A percentile compares a stretch with the other conserved stretches of the same genome.
Conservation (phyloP, 73 alveolate genomes). For the Tetrahymena elliotti region DNA sequence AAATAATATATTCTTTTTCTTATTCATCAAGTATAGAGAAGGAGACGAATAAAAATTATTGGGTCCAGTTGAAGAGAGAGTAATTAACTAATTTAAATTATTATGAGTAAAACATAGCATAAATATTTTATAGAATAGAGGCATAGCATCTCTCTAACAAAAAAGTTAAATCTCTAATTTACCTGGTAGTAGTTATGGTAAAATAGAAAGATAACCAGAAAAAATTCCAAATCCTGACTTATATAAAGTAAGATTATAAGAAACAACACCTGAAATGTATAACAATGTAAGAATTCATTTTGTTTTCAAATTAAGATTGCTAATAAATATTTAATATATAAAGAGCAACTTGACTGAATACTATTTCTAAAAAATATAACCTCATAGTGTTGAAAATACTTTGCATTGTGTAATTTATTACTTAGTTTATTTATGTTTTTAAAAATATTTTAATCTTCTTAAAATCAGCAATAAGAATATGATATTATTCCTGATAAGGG, state of each 20-base stretch:
- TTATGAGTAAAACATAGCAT: not conserved
- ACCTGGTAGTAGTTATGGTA: not conserved
- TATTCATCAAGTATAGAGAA: not conserved
- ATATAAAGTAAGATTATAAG: not conserved
- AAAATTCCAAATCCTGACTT: not conserved
- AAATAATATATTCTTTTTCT: not conserved
- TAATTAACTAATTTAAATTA: not conserved
- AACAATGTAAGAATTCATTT: not conserved
- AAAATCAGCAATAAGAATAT: not conserved
- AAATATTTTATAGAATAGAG: not conserved
- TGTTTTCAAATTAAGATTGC: not conserved
- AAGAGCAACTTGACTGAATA: not conserved
- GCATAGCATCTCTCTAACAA: not conserved
- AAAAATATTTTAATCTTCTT: not conserved
- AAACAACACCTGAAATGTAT: not conserved
- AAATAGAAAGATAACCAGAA: not conserved
- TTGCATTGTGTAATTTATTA: not conserved
- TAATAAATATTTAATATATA: not conserved
- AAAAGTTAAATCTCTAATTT: not conserved
- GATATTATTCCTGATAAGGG: not conserved
- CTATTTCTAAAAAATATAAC: not conserved
- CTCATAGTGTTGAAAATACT: not conserved
- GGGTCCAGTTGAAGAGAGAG: not conserved
- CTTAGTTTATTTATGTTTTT: not conserved
- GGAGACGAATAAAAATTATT: not conserved